Evolutionary conservation across 495 filamentous ascomycete species (phyloP), one percentile per base, ranked within the genome.

Genomic region (Penicillium pancosmium): DNA sequence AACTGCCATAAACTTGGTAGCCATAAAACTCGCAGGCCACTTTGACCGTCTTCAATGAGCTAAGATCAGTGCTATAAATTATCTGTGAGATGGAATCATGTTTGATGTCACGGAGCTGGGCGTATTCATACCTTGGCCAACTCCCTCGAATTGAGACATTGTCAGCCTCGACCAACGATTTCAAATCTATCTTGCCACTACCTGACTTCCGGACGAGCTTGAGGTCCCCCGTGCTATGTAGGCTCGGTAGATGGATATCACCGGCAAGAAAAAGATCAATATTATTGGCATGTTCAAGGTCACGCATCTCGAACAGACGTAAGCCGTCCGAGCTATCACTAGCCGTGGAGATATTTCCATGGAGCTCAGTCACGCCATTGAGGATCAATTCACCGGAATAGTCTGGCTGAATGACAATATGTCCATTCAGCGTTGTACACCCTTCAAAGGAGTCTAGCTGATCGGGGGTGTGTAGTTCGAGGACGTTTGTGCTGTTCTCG

Each of bases 321-420:
- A 52, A 11, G 10, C 13, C 27, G 4, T 19, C 7, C 10, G 34
- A 3, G 33, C 34, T 16, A 21, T 40, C 33, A 11, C 36, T 27
- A 16, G 16, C 19, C 12, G 50, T 40, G 34, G 50, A 52, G 13
- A 52, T 52, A 35, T 52, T 40, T 52, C 50, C 50, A 21, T 52
- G 15, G 16, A 52, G 36, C 1, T 18, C 34, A 23, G 50, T 52
- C n/a, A 40, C n/a, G 4, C 16, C 34, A 52, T 52, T 40, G n/a
- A 52, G 50, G 18, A 18, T 19, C 25, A 40, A 52, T 18, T 52
- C 9, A 9, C 50, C 50, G 5, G 38, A 34, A 12, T 38, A 52
- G 0, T 52, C 50, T 18, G 50, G 11, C 19, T 52, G 33, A 52
- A 52, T 52, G 33, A 52, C 13, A 19, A 52, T 52, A 23, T 52